A percentile compares a stretch with the other conserved stretches of the same genome.
These are phyloP conservation scores for Paecilomyces sp. DNA, from an alignment of 2,329 filamentous ascomycete genomes.

Conservation along the genomic window DNA sequence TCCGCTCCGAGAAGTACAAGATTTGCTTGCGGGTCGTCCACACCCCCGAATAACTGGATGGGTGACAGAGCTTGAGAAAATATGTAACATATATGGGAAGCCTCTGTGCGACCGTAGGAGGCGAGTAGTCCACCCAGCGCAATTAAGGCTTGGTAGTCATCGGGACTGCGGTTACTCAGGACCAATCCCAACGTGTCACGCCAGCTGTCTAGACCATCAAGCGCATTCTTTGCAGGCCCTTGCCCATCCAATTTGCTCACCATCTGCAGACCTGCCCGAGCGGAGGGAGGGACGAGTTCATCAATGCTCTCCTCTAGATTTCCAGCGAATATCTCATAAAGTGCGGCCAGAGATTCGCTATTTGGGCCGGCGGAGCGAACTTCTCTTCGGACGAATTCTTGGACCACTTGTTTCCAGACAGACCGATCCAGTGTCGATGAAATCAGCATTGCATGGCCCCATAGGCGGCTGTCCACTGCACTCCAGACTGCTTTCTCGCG, in stretches of 20 bases:
- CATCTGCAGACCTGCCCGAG: conserved; percentile 84
- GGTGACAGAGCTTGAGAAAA: conserved; percentile 57
- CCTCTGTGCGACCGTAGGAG: conserved; percentile 81
- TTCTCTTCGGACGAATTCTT: conserved; percentile 93
- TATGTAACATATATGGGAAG: conserved; percentile 88
- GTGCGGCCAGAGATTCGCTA: conserved; percentile 78
- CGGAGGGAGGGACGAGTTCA: conserved; percentile 87
- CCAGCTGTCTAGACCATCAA: conserved; percentile 89
- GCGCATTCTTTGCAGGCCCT: conserved; percentile 60
- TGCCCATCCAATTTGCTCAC: conserved; percentile 63
- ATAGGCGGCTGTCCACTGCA: conserved; percentile 85
- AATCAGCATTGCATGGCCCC: conserved; percentile 93
- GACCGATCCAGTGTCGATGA: conserved; percentile 67
- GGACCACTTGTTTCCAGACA: conserved; percentile 85
- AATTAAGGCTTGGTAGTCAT: conserved; percentile 70
- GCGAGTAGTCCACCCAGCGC: conserved; percentile 75
- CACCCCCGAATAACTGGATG: conserved; percentile 66
- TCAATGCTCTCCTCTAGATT: conserved; percentile 94
- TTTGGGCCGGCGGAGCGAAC: conserved; percentile 74
- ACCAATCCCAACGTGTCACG: conserved; percentile 80
- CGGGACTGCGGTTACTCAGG: conserved; percentile 76
- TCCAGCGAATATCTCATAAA: conserved; percentile 90
- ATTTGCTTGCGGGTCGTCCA: conserved; percentile 70
- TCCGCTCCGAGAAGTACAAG: conserved; percentile 83
- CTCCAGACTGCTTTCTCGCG: conserved; percentile 89